A percentile compares a stretch with the other conserved stretches of the same genome.
phyloP scores from a whole-genome alignment of 2,329 filamentous ascomycete genomes.

The Colletotrichum chrysophilum region DNA sequence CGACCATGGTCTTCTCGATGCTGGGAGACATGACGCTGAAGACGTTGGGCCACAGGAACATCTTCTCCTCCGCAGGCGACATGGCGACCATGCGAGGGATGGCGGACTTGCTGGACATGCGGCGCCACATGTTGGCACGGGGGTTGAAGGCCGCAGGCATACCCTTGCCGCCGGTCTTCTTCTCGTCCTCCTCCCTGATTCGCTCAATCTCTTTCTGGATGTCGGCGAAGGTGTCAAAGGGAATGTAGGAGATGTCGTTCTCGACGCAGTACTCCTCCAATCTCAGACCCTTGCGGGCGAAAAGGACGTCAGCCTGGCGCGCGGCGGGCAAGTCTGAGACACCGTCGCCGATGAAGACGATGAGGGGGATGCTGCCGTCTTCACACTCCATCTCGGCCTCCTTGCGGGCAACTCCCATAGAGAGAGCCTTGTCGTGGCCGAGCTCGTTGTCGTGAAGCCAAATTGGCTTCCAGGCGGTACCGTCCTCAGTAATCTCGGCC shows the following conservation, averaged over 20 bases:
- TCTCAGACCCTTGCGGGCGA: conserved; percentile 67
- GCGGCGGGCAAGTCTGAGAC: conserved; percentile 72
- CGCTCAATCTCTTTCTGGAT: conserved; percentile 65
- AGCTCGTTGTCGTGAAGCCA: conserved; percentile 71
- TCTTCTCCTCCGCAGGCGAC: conserved; percentile 62
- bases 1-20: conserved; percentile 23
- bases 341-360: conserved; percentile 74
- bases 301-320: conserved; percentile 70
- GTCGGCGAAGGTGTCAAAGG: conserved; percentile 71
- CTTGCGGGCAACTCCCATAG: conserved; percentile 65
- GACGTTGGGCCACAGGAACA: conserved; percentile 66
- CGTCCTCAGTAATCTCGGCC: conserved; percentile 62
- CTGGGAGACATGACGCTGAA: conserved; percentile 49
- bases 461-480: conserved; percentile 66
- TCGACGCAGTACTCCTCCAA: conserved; percentile 72
- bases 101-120: conserved; percentile 62
- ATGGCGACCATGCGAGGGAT: conserved; percentile 40
- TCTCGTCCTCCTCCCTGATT: conserved; percentile 64
- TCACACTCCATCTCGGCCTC: conserved; percentile 58
- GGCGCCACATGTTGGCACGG: conserved; percentile 71
- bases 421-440: conserved; percentile 71
- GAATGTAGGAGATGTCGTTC: conserved; percentile 62
- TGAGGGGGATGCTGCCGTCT: conserved; percentile 67
- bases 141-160: conserved; percentile 69
- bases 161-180: conserved; percentile 64